Conservation (phyloP, 768 basidiomycete genomes). For the Cystobasidium tubakii region DNA sequence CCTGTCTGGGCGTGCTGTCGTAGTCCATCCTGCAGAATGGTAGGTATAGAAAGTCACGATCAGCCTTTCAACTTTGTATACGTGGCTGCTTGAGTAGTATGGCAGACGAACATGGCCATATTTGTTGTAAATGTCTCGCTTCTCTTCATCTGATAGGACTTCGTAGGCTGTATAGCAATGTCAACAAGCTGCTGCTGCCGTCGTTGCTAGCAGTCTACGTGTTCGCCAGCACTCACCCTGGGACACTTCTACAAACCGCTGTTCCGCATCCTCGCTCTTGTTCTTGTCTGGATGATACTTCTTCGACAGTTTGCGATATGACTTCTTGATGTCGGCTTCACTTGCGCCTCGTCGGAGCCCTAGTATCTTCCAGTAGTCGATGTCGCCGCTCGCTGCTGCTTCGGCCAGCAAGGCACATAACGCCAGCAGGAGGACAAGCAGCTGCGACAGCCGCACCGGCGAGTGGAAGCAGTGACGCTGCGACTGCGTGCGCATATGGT, state of each 20-base stretch:
- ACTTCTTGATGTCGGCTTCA: conserved; percentile 67
- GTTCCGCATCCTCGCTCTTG: conserved; percentile 68
- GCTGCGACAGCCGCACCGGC: conserved; percentile 8
- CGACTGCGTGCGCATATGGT: background rate
- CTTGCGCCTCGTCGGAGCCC: conserved; percentile 51
- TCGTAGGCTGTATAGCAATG: conserved; percentile 66
- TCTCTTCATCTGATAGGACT: conserved; percentile 82
- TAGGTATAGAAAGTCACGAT: conserved; percentile 48
- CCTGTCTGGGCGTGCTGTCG: conserved; percentile 66
- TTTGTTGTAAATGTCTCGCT: conserved; percentile 86
- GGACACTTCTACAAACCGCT: conserved; percentile 83
- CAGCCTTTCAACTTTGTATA: background rate
- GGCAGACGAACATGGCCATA: conserved; percentile 66
- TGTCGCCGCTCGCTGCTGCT: conserved; percentile 15
- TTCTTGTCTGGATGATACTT: conserved; percentile 96
- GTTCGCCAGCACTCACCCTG: conserved; percentile 58
- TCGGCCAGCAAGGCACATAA: conserved; percentile 6
- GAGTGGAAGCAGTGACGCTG: background rate
- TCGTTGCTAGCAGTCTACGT: background rate
- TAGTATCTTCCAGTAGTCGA: conserved; percentile 48
- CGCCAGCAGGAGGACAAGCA: conserved; percentile 25
- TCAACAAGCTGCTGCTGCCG: background rate
- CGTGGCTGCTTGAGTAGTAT: background rate
- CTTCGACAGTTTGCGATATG: conserved; percentile 71
- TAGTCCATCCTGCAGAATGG: conserved; percentile 60